Evolutionary conservation across 495 filamentous ascomycete genomes (phyloP).

Genomic region (Neurospora tetraspora): DNA sequence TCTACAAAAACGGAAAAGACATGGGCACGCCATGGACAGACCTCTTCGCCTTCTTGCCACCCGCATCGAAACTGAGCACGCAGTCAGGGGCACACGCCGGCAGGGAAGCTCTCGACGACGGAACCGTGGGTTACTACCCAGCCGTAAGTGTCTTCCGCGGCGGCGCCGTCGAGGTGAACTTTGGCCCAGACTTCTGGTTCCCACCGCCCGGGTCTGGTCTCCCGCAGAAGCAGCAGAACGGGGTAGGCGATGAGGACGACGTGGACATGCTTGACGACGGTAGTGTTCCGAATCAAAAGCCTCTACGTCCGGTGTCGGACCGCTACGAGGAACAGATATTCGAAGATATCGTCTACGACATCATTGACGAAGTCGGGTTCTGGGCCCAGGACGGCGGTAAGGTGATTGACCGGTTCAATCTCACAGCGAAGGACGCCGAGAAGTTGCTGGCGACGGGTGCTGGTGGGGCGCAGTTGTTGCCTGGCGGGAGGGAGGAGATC

Average conservation of each 20-base stretch:
- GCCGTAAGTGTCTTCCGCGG: slow-evolving; percentile 86
- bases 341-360: slow-evolving; percentile 85
- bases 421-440: slow-evolving; percentile 26
- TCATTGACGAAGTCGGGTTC: slow-evolving; percentile 85
- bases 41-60: slow-evolving; percentile 84
- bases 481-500: slow-evolving; percentile 41
- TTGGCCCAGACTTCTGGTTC: slow-evolving; percentile 83
- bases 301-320: slow-evolving; percentile 54
- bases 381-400: slow-evolving; percentile 54
- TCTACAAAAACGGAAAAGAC: slow-evolving; percentile 83
- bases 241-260: slow-evolving; percentile 26
- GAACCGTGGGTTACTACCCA: slow-evolving; percentile 89
- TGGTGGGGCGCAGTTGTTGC: slow-evolving; percentile 26
- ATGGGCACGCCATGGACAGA: slow-evolving; percentile 85
- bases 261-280: slow-evolving; percentile 39
- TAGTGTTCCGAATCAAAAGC: neutral
- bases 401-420: slow-evolving; percentile 26
- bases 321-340: slow-evolving; percentile 90
- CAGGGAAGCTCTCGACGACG: slow-evolving; percentile 79
- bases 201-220: slow-evolving; percentile 48
- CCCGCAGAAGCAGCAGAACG: neutral
- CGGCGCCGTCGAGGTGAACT: slow-evolving; percentile 84
- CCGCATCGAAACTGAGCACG: slow-evolving; percentile 67
- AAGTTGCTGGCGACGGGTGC: slow-evolving; percentile 20
- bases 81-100: slow-evolving; percentile 49